Conservation (phyloP, 2,329 filamentous ascomycete genomes). For the Penicillium griseofulvum region DNA sequence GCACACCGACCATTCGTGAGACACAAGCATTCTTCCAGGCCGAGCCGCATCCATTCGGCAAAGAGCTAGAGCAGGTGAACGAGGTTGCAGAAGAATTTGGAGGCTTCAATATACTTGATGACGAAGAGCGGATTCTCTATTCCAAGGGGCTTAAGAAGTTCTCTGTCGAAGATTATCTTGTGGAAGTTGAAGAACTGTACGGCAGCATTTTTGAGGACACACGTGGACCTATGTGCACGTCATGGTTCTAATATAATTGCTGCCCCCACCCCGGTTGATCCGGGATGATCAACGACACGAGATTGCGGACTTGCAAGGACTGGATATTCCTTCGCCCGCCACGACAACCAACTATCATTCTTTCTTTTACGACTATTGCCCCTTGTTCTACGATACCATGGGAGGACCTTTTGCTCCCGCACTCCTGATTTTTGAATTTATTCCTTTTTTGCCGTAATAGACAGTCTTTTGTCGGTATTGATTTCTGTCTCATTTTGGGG, state of each 20-base stretch:
- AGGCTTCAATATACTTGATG: conserved; percentile 62
- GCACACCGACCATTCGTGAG: conserved; percentile 33
- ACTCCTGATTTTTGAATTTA: conserved; percentile 3
- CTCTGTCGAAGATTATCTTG: conserved; percentile 76
- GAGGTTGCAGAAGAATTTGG: conserved; percentile 90
- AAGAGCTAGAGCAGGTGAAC: conserved; percentile 86
- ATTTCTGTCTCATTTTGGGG: background rate
- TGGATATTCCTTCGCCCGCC: conserved; percentile 23
- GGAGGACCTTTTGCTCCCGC: conserved; percentile 19
- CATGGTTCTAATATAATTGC: conserved; percentile 34
- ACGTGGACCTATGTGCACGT: conserved; percentile 34
- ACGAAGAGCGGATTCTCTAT: conserved; percentile 69
- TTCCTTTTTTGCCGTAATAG: conserved; percentile 1
- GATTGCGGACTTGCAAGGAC: conserved; percentile 19
- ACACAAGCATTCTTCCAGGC: conserved; percentile 40
- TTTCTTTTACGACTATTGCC: conserved; percentile 22
- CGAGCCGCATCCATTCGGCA: conserved; percentile 71
- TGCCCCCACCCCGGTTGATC: conserved; percentile 19
- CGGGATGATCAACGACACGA: conserved; percentile 16
- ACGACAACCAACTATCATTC: conserved; percentile 36
- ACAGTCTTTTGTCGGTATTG: background rate
- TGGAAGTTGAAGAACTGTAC: conserved; percentile 71
- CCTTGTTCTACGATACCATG: conserved; percentile 22
- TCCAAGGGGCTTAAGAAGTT: conserved; percentile 70
- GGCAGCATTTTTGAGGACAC: conserved; percentile 57